Base-by-base conservation (phyloP, 1,284 basidiomycete genomes). In the Leccinum subrobustum region DNA sequence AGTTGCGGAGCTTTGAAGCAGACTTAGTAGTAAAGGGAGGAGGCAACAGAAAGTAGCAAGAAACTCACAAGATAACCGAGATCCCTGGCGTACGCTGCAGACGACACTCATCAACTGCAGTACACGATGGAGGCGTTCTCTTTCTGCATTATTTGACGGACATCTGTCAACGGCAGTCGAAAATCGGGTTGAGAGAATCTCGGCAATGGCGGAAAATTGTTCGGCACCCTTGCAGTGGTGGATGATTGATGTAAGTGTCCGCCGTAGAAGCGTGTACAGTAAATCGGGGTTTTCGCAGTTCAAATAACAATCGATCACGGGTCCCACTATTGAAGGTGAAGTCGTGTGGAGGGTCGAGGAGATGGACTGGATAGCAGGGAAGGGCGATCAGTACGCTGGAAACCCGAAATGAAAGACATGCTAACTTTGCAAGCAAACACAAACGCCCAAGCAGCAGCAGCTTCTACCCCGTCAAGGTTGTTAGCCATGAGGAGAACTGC, bases 281-380 rank as follows among this genome's bases (percentile, higher is more conserved):
- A 69, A 63, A n/a, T 80, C 79, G 0, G 80, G 72, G 8, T 75
- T 69, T n/a, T 78, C 74, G 33, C 72, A 67, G 2, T 70, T 72
- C n/a, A 91, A 73, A 68, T 89, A 79, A 61, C 77, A 80, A 3
- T 75, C 70, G 7, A 92, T 64, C 1, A 94, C 76, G 0, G 83
- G 79, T 1, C 73, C 66, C 31, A 93, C 77, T 52, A 95, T 79
- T 1, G 86, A 84, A 2, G 86, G 67, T 0, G 91, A 84, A 47
- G 86, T 82, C 0, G 92, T 93, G 70, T 95, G 93, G 29, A 96
- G 77, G 3, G 89, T 89, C 72, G 88, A 86, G 5, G 89, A 87
- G 55, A 91, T 82, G 59, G 2, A 86, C 89, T 92, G 65, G 58
- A n/a, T 31, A 7, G 23, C 3, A 53, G 2, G 2, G 20, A 59